Conservation (phyloP, 306 rosid genomes). For the Pachyrhizus erosus region DNA sequence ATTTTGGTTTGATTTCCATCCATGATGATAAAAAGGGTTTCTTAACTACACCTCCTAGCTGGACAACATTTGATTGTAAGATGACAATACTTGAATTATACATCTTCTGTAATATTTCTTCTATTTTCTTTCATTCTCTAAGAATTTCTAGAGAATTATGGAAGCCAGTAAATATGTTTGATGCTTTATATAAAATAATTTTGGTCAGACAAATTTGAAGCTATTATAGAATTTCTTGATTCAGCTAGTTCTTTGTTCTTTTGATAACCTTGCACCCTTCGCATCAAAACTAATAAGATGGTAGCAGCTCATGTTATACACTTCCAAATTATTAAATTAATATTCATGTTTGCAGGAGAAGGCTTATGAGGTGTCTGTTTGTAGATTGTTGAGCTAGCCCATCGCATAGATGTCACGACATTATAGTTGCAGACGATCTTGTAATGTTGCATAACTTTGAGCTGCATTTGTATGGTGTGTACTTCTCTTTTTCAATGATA, state of each 20-base stretch:
- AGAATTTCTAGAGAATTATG: background rate
- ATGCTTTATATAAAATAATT: background rate
- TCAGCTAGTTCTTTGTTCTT: conserved; percentile 7
- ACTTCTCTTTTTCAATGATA: conserved; percentile 30
- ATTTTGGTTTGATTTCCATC: conserved; percentile 47
- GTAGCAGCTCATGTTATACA: conserved; percentile 13
- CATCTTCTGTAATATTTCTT: conserved; percentile 23
- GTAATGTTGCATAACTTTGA: conserved; percentile 4
- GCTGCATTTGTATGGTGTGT: conserved; percentile 36
- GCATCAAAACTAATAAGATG: background rate
- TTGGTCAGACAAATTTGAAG: conserved; percentile 1
- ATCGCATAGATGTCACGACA: conserved; percentile 41
- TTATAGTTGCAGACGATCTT: conserved; percentile 35
- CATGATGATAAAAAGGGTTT: conserved; percentile 48
- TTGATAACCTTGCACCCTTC: conserved; percentile 1
- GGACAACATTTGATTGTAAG: conserved; percentile 92
- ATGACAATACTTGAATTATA: conserved; percentile 23
- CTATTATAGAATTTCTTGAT: conserved; percentile 8
- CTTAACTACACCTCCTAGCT: conserved; percentile 49
- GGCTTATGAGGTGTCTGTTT: background rate
- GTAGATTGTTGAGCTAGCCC: conserved; percentile 45
- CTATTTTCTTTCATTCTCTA: conserved; percentile 7
- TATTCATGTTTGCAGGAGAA: conserved; percentile 50
- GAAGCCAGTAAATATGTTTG: background rate
- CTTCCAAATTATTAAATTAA: conserved; percentile 23